phyloP scores from a whole-genome alignment of 768 basidiomycete species.

The Sporobolomyces roseus region DNA sequence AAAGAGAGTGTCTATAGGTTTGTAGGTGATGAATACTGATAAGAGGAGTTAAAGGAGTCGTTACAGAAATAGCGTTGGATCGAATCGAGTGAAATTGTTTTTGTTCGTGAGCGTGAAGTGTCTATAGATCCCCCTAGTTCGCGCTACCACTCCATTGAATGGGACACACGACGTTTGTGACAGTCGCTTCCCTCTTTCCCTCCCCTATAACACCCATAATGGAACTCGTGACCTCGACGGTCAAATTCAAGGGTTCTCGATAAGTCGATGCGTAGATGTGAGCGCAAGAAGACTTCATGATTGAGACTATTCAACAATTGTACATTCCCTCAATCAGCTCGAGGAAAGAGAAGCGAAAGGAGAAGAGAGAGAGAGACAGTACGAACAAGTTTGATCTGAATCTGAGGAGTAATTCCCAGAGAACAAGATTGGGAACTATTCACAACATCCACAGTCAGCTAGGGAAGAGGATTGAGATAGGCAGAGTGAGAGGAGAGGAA shows the following conservation, averaged over 20 bases:
- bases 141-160: constrained; percentile 29
- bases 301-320: background rate
- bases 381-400: constrained; percentile 17
- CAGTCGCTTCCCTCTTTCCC: background rate
- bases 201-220: constrained; percentile 24
- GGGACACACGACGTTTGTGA: constrained; percentile 20
- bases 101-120: too few species aligned
- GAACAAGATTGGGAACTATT: constrained; percentile 28
- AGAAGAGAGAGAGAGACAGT: background rate
- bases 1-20: too few species aligned
- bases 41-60: too few species aligned
- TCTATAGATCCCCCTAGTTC: background rate
- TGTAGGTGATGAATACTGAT: too few species aligned
- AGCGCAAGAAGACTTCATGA: constrained; percentile 15
- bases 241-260: constrained; percentile 28
- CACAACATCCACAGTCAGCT: too few species aligned
- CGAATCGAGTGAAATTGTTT: too few species aligned
- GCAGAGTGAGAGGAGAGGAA: background rate
- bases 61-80: too few species aligned
- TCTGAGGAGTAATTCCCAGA: constrained; percentile 24
- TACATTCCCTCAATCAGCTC: too few species aligned
- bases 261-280: constrained; percentile 29
- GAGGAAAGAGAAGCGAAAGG: background rate
- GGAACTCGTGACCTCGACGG: constrained; percentile 10
- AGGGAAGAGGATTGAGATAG: too few species aligned